phyloP scores from a whole-genome alignment of 768 basidiomycete genomes.

The Grammothele lineata region DNA sequence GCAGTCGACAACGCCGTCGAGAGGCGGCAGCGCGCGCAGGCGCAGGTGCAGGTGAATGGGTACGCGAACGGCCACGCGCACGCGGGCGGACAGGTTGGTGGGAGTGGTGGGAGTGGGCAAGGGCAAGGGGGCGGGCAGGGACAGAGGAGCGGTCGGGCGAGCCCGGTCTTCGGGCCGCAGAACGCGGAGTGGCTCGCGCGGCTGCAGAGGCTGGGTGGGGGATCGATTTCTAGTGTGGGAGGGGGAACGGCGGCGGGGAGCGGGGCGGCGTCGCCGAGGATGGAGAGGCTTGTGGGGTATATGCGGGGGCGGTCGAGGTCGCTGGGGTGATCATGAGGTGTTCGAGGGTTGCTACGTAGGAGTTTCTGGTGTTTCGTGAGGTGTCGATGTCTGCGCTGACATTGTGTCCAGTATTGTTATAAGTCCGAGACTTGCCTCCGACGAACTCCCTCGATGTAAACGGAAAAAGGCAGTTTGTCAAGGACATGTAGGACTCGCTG shows the following conservation, averaged over 20 bases:
- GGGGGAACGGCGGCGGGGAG: not conserved
- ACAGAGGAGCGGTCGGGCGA: too few species aligned
- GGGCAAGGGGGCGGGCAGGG: not conserved
- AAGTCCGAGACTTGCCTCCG: too few species aligned
- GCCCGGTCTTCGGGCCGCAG: not conserved
- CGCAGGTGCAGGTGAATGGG: not conserved
- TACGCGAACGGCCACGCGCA: not conserved
- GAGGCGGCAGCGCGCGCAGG: conserved; percentile 1
- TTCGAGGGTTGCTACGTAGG: too few species aligned
- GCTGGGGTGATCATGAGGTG: conserved; percentile 2
- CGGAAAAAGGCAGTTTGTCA: too few species aligned
- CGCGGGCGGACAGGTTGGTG: not conserved
- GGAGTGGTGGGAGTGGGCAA: too few species aligned
- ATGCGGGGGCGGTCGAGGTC: conserved; percentile 16
- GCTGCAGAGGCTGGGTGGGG: not conserved
- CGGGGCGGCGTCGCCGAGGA: conserved; percentile 1
- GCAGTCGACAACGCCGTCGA: conserved; percentile 16
- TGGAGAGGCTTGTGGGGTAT: conserved; percentile 5
- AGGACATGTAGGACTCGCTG: too few species aligned
- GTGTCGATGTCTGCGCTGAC: too few species aligned
- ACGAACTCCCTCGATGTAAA: too few species aligned
- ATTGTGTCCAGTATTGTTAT: too few species aligned
- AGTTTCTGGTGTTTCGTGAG: too few species aligned
- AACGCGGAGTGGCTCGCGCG: not conserved
- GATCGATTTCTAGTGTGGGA: too few species aligned